Evolutionary conservation across 108 stramenopile species (phyloP), one percentile per base, ranked within the genome.

Genomic region (Cylindrotheca closterium): DNA sequence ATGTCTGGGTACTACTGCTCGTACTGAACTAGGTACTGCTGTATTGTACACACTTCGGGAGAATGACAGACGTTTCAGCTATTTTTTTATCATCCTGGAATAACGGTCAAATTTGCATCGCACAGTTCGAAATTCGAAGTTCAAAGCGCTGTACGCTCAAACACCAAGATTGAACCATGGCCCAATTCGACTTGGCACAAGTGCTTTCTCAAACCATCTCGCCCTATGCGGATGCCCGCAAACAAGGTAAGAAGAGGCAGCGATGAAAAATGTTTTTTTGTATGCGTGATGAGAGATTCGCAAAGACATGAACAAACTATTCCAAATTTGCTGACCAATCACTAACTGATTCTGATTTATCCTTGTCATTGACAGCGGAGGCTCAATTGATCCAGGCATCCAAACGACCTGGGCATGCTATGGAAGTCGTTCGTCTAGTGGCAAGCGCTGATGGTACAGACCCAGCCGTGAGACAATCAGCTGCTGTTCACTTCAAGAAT

Each of bases 401-500:
- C 45, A 69, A 71, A 28, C 28, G 45, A 15, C 74, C 68, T 1
- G 88, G 88, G 30, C 80, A 87, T 65, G 77, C 86, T 18, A 55
- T 89, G 50, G 61, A 70, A 21, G 71, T 89, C 19, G 78, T 94
- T 7, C 84, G 80, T 24, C 63, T 91, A 42, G 75, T 94, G 28
- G 79, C 74, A 29, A 74, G 58, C 51, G 54, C 66, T 22, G 63
- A 65, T 50, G 60, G 62, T 24, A 45, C 54, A 48, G 72, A 74
- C 49, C 57, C 63, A 1, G 53, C 77, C 22, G 65, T 93, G 51
- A 85, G 86, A 64, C 94, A 95, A 68, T 70, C 88, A 29, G 96
- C 96, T 17, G 96, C 97, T 0, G 91, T 99, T 21, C 89, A 93
- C 63, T 98, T 98, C 83, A 99, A 98, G 55, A 99, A 98, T 79